Conservation (phyloP, 208 protist species). For the Leishmania guyanensis region DNA sequence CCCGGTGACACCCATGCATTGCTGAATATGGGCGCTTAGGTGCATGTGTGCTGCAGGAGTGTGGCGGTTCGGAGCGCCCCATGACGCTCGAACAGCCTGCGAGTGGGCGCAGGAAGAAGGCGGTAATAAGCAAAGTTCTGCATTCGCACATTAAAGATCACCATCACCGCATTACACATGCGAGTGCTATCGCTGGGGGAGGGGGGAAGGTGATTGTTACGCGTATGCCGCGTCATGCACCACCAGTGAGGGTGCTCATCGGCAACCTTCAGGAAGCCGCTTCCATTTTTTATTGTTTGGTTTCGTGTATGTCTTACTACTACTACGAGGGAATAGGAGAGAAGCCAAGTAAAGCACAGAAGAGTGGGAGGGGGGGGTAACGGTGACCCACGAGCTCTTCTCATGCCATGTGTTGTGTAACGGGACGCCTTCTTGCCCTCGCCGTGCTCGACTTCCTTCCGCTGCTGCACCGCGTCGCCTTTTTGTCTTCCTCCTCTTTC, state of each 20-base stretch:
- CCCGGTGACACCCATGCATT: background rate
- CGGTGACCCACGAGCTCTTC: background rate
- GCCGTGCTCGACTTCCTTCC: background rate
- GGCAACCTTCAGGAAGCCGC: background rate
- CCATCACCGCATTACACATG: background rate
- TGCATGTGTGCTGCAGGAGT: background rate
- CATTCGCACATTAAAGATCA: background rate
- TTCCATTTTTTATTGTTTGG: background rate
- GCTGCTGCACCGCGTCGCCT: background rate
- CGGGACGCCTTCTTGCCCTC: background rate
- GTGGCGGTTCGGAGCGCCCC: background rate
- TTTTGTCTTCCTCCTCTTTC: background rate
- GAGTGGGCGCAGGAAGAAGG: background rate
- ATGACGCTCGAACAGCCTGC: background rate
- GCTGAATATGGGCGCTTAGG: background rate
- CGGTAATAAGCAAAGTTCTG: background rate
- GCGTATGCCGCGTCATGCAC: background rate
- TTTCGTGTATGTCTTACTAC: conserved; percentile 7
- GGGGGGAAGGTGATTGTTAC: background rate
- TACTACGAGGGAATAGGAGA: background rate
- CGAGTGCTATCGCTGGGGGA: background rate
- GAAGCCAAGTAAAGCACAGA: too few relatives aligned
- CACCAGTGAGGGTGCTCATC: background rate
- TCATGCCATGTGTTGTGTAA: background rate
- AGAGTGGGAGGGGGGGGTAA: background rate